phyloP scores from a whole-genome alignment of 2,329 filamentous ascomycete species.

The Nigrospora sphaerica region DNA sequence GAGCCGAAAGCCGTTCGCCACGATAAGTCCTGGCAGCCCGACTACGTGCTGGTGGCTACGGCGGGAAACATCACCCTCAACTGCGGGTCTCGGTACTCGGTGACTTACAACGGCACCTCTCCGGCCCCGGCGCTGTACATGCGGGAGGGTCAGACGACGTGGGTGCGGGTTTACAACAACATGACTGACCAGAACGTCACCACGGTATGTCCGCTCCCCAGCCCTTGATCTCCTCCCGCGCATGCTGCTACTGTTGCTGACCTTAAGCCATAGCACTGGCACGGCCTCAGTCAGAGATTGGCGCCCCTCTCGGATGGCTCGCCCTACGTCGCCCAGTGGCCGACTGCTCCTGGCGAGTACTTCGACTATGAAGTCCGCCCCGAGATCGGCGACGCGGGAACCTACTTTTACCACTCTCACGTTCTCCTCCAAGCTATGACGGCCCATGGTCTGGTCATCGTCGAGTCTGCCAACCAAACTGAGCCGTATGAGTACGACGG shows the following conservation, averaged over 20 bases:
- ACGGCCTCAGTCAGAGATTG: constrained; percentile 52
- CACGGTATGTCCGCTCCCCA: constrained; percentile 30
- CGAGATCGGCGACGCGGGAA: constrained; percentile 45
- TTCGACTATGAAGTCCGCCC: constrained; percentile 62
- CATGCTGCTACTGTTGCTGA: neutral
- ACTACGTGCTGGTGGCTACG: constrained; percentile 20
- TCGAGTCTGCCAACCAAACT: constrained; percentile 37
- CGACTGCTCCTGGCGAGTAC: constrained; percentile 52
- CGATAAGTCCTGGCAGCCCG: constrained; percentile 19
- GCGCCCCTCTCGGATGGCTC: constrained; percentile 60
- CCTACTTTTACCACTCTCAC: constrained; percentile 65
- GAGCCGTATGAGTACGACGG: constrained; percentile 55
- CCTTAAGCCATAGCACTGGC: constrained; percentile 49
- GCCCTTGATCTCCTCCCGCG: too few species aligned
- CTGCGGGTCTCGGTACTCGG: constrained; percentile 37
- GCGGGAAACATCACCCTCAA: constrained; percentile 32
- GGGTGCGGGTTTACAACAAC: constrained; percentile 54
- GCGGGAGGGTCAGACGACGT: constrained; percentile 39
- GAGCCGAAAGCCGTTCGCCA: constrained; percentile 9
- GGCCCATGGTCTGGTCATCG: constrained; percentile 49
- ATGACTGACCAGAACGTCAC: constrained; percentile 44
- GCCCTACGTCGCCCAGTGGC: constrained; percentile 56
- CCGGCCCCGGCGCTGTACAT: constrained; percentile 43
- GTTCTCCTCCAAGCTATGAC: constrained; percentile 55
- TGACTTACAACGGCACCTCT: constrained; percentile 44